Base-by-base conservation (phyloP, 352 stramenopile species). In the Saprolegnia diclina region DNA sequence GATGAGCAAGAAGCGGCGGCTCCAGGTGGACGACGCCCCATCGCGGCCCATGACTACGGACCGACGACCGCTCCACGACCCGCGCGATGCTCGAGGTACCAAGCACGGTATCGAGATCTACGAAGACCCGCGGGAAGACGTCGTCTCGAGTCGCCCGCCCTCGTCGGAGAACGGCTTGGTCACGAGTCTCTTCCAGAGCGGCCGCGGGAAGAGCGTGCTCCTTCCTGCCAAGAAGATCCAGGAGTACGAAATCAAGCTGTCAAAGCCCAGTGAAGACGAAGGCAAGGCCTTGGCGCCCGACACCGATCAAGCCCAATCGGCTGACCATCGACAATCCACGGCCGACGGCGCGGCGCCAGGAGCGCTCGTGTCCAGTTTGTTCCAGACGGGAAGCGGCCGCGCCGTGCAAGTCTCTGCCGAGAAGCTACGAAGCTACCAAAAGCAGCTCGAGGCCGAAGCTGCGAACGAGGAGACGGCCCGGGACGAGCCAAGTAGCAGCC, bases 181-280 rank as follows among this genome's bases (percentile, higher is more conserved):
- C 21, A 45, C 38, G 4, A 65, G 57, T 65, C 19, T 65, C 19
- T 65, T 65, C 38, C 57, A 65, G 57, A 65, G 26, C 50, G 57
- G 26, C n/a, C 40, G 37, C n/a, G 57, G 57, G 16, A 52, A 42
- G 21, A 19, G 21, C 19, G 62, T 68, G 16, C 46, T 40, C 18
- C 10, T 68, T 40, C 35, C 62, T 18, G 38, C 19, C 9, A 37
- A 48, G 21, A 68, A 68, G 46, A 37, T 68, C 16, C 46, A 54
- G 18, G 62, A 56, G 29, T 68, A 61, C 24, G 46, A 56, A 4
- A 29, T 7, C 19, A 57, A 59, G 44, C 18, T 68, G 16, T 9
- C 32, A 19, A 40, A 68, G 55, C 19, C 19, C 18, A 63, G 55
- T 63, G 18, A 37, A 21, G 52, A 59, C 1, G 19, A 14, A 4